Conservation (phyloP, 83 land plant species). For the Picea abies region DNA sequence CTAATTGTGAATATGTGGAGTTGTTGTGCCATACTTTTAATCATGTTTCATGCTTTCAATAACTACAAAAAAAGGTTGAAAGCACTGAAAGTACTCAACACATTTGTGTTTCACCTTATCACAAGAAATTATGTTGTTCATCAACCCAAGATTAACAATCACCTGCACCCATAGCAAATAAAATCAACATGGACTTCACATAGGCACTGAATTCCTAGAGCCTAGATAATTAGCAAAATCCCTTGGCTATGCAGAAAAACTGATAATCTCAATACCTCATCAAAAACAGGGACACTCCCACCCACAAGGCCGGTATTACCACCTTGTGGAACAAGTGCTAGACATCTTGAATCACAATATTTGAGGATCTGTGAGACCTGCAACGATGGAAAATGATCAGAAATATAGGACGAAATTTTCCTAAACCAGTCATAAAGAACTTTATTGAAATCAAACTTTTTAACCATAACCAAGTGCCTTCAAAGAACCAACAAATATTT, state of each 20-base stretch:
- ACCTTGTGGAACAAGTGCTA: constrained; percentile 99
- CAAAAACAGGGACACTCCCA: constrained; percentile 97
- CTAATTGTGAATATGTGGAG: neutral
- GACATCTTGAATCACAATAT: constrained; percentile 69
- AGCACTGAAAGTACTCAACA: neutral
- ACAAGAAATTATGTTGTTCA: constrained; percentile 83
- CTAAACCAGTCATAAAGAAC: neutral
- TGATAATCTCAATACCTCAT: constrained; percentile 63
- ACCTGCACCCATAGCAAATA: constrained; percentile 54
- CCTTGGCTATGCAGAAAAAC: neutral
- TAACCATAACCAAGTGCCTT: neutral
- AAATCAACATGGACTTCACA: neutral
- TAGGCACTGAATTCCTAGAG: neutral
- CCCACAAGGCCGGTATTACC: constrained; percentile 99
- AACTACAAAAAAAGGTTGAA: neutral
- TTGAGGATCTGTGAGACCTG: constrained; percentile 86
- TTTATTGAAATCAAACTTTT: neutral
- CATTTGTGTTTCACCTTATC: constrained; percentile 69
- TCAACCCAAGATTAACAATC: constrained; percentile 76
- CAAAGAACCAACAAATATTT: neutral
- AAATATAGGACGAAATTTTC: constrained; percentile 1
- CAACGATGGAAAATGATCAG: neutral
- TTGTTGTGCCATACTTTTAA: neutral
- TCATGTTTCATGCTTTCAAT: neutral
- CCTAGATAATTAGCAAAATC: neutral